Evolutionary conservation across 176 grass and related monocot genomes (phyloP), one percentile per base, ranked within the genome.

Genomic region (Triticum dicoccoides): DNA sequence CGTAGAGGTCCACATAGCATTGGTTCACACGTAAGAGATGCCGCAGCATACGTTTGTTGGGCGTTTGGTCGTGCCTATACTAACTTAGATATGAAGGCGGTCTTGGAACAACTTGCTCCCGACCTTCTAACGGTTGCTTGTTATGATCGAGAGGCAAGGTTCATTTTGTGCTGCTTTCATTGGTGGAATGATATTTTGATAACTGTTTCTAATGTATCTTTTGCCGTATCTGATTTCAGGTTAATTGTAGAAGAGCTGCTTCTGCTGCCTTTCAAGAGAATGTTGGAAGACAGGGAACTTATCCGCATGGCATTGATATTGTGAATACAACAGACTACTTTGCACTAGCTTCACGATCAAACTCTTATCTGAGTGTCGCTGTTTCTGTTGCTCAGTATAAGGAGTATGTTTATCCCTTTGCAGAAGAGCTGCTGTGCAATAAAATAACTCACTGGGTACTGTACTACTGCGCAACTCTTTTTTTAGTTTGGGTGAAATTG

Each of bases 221-320:
- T 91, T 87, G 37, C 78, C 52, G 20, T 41, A 23, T 89, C 64
- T 86, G 21, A 83, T 89, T 47, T 49, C 87, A 98, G 96, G 96
- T 98, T 37, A 98, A 96, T 84, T 96, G 93, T 72, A 96, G 96
- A 96, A 96, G 96, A 92, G 96, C 96, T 74, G 93, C 96, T 87
- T 98, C 96, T 61, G 96, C 96, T 84, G 96, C 96, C 59, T 96
- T 98, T 96, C 96, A 98, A 87, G 96, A 98, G 92, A 98, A 98
- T 89, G 96, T 98, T 85, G 96, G 96, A 88, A 95, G 96, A 67
- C 96, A 94, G 66, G 96, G 93, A 69, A 92, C 83, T 76, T 98
- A 94, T 86, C 85, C 88, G 30, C 91, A 94, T 47, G 96, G 96
- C 92, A 98, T 98, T 84, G 89, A 98, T 76, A 94, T 96, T 68